phyloP scores from a whole-genome alignment of 345 rosid genomes.

The Brassica carinata region DNA sequence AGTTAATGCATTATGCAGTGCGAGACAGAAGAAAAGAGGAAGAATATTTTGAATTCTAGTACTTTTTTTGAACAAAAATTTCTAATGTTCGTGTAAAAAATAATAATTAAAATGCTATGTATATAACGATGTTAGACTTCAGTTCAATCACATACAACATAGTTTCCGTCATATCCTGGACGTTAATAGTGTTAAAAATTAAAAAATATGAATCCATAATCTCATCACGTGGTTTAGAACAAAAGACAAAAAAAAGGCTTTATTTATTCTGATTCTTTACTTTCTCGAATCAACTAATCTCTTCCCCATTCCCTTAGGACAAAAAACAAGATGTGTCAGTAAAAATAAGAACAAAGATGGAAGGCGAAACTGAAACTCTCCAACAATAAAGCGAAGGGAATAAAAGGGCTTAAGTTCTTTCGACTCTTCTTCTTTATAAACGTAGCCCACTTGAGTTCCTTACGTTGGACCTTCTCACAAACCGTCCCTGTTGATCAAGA shows the following conservation, averaged over 20 bases:
- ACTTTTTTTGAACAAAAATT: not conserved
- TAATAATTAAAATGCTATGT: not conserved
- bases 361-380: not conserved
- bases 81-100: not conserved
- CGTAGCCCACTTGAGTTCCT: conserved; percentile 20
- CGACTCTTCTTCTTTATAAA: not conserved
- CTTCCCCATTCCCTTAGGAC: conserved; percentile 15
- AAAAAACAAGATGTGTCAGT: conserved; percentile 5
- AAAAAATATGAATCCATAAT: not conserved
- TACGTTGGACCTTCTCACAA: conserved; percentile 28
- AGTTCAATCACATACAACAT: no score
- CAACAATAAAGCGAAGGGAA: not conserved
- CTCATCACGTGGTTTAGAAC: not conserved
- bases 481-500: conserved; percentile 30
- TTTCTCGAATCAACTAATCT: conserved; percentile 10
- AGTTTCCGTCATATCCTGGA: not conserved
- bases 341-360: not conserved
- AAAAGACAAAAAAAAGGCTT: conserved; percentile 11
- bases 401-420: not conserved
- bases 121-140: not conserved
- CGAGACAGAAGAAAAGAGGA: not conserved
- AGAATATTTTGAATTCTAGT: not conserved
- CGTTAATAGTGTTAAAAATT: not conserved
- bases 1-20: not conserved
- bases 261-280: not conserved